Conservation (phyloP, 345 rosid genomes). For the Dovyalis caffra region DNA sequence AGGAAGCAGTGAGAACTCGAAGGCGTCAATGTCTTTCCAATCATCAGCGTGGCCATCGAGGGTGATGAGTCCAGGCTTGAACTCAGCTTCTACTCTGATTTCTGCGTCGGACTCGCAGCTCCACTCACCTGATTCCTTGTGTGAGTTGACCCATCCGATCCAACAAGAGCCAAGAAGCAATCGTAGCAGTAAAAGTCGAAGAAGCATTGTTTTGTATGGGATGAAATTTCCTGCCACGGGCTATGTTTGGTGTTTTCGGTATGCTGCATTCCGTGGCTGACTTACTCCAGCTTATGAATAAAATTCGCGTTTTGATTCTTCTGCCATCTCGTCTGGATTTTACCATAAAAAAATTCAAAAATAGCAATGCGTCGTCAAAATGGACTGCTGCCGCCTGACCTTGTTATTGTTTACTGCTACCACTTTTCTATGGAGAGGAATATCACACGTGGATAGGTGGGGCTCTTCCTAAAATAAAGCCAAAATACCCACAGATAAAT, state of each 20-base stretch:
- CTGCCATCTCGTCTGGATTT: no score
- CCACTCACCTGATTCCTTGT: conserved; percentile 89
- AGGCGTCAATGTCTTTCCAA: conserved; percentile 75
- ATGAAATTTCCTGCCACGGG: conserved; percentile 6
- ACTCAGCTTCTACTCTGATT: conserved; percentile 63
- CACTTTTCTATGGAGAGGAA: no score
- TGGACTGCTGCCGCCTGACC: no score
- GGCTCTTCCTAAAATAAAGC: no score
- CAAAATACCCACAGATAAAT: no score
- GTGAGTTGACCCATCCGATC: conserved; percentile 44
- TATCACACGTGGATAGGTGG: no score
- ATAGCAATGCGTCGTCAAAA: no score
- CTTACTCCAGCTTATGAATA: not conserved
- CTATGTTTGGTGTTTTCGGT: not conserved
- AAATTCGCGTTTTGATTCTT: not conserved
- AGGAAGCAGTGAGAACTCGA: conserved; percentile 75
- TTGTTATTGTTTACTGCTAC: no score
- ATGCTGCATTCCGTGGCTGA: conserved; percentile 7
- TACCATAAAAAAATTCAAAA: no score
- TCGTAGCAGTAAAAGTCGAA: conserved; percentile 6
- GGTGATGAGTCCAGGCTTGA: conserved; percentile 72
- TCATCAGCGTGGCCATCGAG: conserved; percentile 88
- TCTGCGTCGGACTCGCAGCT: conserved; percentile 66
- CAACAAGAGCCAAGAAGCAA: conserved; percentile 20
- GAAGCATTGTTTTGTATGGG: conserved; percentile 16